phyloP scores from a whole-genome alignment of 2,329 filamentous ascomycete species.

The Sporothrix variecibatus region DNA sequence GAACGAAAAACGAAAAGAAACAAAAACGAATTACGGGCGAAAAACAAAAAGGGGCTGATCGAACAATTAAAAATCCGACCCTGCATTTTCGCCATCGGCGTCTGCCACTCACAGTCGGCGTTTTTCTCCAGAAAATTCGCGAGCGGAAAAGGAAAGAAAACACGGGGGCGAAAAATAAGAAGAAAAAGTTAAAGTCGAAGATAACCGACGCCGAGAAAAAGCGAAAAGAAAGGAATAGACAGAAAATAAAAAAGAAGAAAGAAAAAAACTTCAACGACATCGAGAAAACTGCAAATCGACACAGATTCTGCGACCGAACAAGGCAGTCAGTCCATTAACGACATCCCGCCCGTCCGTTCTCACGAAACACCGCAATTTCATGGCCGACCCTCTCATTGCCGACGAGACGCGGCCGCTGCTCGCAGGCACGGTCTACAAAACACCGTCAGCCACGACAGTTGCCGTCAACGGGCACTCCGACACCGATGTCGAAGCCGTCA shows the following conservation, averaged over 20 bases:
- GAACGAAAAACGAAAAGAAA: not conserved
- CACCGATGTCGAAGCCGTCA: not conserved
- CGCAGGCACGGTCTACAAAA: conserved; percentile 7
- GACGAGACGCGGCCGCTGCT: conserved; percentile 29
- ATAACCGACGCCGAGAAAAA: not conserved
- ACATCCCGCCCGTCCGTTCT: not conserved
- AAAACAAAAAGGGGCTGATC: not conserved
- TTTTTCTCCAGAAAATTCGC: not conserved
- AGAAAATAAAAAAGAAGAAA: not conserved
- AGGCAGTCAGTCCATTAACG: not conserved
- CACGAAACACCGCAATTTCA: not conserved
- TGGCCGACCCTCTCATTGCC: conserved; percentile 16
- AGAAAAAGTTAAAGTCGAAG: not conserved
- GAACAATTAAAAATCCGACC: conserved; percentile 5
- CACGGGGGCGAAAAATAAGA: not conserved
- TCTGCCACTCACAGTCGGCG: not conserved
- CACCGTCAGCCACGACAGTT: not conserved
- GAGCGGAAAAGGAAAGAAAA: conserved; percentile 4
- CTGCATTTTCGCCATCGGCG: conserved; percentile 10
- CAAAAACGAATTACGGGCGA: not conserved
- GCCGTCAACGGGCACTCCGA: not conserved
- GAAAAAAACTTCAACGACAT: not conserved
- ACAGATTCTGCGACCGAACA: not conserved
- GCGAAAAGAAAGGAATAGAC: not conserved
- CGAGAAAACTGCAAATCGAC: not conserved